Conservation (phyloP, 148 eudicot genomes). For the Rhododendron williamsianum region DNA sequence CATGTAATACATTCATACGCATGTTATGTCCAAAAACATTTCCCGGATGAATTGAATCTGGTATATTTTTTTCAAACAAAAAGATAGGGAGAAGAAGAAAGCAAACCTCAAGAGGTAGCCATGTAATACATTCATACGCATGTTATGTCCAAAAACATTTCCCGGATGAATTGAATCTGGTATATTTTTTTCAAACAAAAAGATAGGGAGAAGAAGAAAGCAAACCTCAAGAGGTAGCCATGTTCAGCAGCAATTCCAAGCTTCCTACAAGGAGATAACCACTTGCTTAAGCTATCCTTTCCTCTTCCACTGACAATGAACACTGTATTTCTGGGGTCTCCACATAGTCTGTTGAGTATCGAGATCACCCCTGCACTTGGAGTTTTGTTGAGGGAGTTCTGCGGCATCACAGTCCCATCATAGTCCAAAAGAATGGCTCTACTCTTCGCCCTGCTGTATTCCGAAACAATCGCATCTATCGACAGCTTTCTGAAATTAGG, state of each 20-base stretch:
- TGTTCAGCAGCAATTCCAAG: slow-evolving; percentile 50
- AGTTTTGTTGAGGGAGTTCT: slow-evolving; percentile 28
- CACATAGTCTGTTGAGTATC: slow-evolving; percentile 32
- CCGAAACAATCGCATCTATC: slow-evolving; percentile 31
- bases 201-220: neutral
- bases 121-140: slow-evolving; percentile 8
- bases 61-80: neutral
- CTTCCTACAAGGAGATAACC: slow-evolving; percentile 31
- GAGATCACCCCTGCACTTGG: slow-evolving; percentile 36
- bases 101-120: slow-evolving; percentile 38
- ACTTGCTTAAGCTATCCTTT: slow-evolving; percentile 32
- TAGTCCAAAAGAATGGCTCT: slow-evolving; percentile 44
- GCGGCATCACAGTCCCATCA: slow-evolving; percentile 45
- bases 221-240: slow-evolving; percentile 39
- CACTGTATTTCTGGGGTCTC: slow-evolving; percentile 29
- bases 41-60: neutral
- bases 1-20: slow-evolving; percentile 14
- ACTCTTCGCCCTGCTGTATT: slow-evolving; percentile 30
- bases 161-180: neutral
- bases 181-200: neutral
- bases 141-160: neutral
- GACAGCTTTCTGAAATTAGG: slow-evolving; percentile 40
- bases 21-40: neutral
- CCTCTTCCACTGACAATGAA: slow-evolving; percentile 46
- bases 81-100: neutral